Evolutionary conservation across 441 rosid genomes (phyloP).

Genomic region (Adansonia rubrostipa): DNA sequence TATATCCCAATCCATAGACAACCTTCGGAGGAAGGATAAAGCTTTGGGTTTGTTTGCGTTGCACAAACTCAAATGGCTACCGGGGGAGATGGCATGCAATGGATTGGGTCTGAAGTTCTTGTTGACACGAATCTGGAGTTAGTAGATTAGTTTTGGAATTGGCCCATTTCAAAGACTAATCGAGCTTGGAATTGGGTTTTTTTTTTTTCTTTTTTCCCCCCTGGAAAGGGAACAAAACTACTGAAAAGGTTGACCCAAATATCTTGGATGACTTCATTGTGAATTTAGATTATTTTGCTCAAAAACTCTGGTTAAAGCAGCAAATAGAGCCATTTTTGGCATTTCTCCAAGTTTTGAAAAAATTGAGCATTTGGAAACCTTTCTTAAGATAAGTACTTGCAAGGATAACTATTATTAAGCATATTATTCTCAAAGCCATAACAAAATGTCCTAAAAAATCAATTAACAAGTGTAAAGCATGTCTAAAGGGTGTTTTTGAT

Average conservation of each 20-base stretch:
- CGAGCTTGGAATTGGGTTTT: neutral
- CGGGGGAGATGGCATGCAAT: neutral
- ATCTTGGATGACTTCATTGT: neutral
- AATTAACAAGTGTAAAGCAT: neutral
- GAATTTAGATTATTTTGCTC: neutral
- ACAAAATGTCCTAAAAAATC: neutral
- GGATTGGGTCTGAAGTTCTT: neutral
- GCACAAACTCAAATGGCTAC: too few relatives aligned
- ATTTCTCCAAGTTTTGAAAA: too few relatives aligned
- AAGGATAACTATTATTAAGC: neutral
- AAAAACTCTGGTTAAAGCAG: neutral
- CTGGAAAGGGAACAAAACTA: too few relatives aligned
- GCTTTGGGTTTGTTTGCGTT: too few relatives aligned
- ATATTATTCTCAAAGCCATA: too few relatives aligned
- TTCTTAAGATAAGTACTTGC: neutral
- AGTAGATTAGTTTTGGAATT: too few relatives aligned
- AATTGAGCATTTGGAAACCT: neutral
- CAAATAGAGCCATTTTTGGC: neutral
- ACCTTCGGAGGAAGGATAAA: too few relatives aligned
- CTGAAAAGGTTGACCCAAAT: too few relatives aligned
- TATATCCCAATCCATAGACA: too few relatives aligned
- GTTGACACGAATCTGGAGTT: neutral
- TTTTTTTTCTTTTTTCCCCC: too few relatives aligned
- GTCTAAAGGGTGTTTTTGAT: neutral
- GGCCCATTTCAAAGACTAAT: neutral